These are phyloP conservation scores for Alnus rubra DNA, from an alignment of 306 rosid genomes.

Conservation along the genomic window DNA sequence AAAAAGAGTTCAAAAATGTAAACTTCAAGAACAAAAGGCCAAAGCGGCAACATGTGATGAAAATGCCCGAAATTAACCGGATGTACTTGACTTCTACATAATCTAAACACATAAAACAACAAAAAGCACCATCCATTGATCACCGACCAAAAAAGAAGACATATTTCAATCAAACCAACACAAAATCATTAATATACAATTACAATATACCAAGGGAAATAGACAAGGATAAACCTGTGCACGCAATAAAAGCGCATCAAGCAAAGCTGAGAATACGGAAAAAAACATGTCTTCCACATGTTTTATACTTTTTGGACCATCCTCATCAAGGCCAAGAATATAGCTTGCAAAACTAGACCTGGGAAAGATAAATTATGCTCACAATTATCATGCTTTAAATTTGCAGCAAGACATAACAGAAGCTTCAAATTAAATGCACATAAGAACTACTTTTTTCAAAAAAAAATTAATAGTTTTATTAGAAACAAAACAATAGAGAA, in stretches of 20 bases:
- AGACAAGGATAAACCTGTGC: conserved; percentile 74
- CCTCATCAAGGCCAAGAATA: conserved; percentile 77
- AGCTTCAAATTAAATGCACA: background rate
- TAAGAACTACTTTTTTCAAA: background rate
- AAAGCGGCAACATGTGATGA: background rate
- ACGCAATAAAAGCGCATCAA: conserved; percentile 80
- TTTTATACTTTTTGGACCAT: conserved; percentile 53
- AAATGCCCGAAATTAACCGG: background rate
- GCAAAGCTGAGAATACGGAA: conserved; percentile 74
- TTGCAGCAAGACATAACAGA: conserved; percentile 1
- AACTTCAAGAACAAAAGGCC: background rate
- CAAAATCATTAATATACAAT: conserved; percentile 1
- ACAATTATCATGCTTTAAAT: conserved; percentile 12
- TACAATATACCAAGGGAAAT: conserved; percentile 19
- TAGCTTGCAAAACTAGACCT: conserved; percentile 90
- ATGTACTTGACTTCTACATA: background rate
- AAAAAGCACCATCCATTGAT: background rate
- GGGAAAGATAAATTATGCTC: conserved; percentile 33
- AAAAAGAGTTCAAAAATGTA: background rate
- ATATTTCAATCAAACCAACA: background rate
- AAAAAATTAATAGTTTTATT: background rate
- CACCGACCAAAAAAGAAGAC: background rate
- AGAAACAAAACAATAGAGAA: background rate
- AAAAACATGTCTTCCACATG: conserved; percentile 66
- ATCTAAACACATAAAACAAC: background rate